Conservation (phyloP, 352 stramenopile genomes). For the Pythium phragmitis region DNA sequence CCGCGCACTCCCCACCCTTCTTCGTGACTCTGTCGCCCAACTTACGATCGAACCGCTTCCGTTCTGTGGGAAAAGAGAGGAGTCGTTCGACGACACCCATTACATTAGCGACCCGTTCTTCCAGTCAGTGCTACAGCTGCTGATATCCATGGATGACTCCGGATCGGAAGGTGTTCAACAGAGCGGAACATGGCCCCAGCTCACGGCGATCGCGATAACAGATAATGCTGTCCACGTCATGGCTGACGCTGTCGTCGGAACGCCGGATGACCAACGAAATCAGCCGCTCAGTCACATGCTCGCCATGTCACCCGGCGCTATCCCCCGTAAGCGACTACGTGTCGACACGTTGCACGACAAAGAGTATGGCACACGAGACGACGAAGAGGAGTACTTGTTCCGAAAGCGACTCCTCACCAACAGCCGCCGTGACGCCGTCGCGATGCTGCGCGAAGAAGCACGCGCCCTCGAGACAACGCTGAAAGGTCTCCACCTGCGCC, state of each 20-base stretch:
- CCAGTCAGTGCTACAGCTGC: constrained; percentile 14
- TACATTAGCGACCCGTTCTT: constrained; percentile 14
- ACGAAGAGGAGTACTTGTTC: constrained; percentile 9
- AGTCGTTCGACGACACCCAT: not conserved
- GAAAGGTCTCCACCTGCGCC: constrained; percentile 15
- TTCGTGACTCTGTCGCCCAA: not conserved
- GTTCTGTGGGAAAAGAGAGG: not conserved
- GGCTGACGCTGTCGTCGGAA: not conserved
- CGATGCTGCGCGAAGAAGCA: constrained; percentile 15
- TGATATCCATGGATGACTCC: constrained; percentile 12
- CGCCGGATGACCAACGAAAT: constrained; percentile 16
- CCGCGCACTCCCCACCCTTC: not conserved
- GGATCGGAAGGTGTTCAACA: not conserved
- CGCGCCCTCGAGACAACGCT: constrained; percentile 18
- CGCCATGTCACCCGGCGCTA: constrained; percentile 3
- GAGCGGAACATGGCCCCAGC: constrained; percentile 6
- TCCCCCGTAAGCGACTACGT: constrained; percentile 6
- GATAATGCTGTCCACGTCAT: not conserved
- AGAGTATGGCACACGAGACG: not conserved
- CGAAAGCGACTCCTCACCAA: constrained; percentile 21
- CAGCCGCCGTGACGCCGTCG: constrained; percentile 15
- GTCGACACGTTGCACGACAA: constrained; percentile 15
- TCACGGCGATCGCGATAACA: constrained; percentile 12
- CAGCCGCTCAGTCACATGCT: not conserved
- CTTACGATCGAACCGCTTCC: constrained; percentile 8